These are phyloP conservation scores for Penicillium turbatum DNA, from an alignment of 495 filamentous ascomycete genomes.

Conservation along the genomic window DNA sequence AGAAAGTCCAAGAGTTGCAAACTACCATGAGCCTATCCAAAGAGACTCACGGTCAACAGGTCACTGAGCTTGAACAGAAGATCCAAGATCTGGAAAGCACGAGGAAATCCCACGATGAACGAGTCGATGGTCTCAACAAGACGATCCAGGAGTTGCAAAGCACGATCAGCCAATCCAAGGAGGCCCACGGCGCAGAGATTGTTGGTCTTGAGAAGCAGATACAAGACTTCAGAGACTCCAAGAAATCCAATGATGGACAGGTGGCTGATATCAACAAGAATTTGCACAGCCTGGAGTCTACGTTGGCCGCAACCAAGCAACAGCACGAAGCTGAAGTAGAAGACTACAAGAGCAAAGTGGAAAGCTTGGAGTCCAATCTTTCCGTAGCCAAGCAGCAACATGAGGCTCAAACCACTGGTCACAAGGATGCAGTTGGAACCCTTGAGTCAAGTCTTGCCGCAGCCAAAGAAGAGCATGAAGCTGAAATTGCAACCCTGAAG, in stretches of 20 bases:
- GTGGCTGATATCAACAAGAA: conserved; percentile 7
- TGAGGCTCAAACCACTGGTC: conserved; percentile 56
- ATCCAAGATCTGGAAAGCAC: conserved; percentile 50
- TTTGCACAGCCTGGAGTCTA: conserved; percentile 7
- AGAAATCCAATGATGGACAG: conserved; percentile 7
- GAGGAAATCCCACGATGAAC: conserved; percentile 35
- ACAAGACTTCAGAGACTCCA: background rate
- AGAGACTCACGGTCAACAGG: conserved; percentile 50
- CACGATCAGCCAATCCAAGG: conserved; percentile 45
- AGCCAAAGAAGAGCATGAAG: conserved; percentile 49
- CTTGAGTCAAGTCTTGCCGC: conserved; percentile 57
- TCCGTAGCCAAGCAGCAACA: conserved; percentile 50
- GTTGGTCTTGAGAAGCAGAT: conserved; percentile 47
- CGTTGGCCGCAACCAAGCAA: conserved; percentile 41
- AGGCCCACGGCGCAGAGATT: conserved; percentile 1
- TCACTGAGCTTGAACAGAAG: conserved; percentile 52
- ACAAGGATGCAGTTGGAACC: conserved; percentile 49
- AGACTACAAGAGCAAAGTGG: conserved; percentile 51
- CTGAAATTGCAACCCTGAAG: conserved; percentile 56
- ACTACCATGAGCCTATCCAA: conserved; percentile 51
- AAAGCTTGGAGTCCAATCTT: conserved; percentile 51
- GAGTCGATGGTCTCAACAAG: conserved; percentile 38
- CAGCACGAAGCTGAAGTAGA: conserved; percentile 17
- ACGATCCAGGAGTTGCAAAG: conserved; percentile 48
- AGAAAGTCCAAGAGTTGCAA: conserved; percentile 52